These are phyloP conservation scores for Tuber umbilicatum DNA, from an alignment of 495 filamentous ascomycete species.

Conservation along the genomic window DNA sequence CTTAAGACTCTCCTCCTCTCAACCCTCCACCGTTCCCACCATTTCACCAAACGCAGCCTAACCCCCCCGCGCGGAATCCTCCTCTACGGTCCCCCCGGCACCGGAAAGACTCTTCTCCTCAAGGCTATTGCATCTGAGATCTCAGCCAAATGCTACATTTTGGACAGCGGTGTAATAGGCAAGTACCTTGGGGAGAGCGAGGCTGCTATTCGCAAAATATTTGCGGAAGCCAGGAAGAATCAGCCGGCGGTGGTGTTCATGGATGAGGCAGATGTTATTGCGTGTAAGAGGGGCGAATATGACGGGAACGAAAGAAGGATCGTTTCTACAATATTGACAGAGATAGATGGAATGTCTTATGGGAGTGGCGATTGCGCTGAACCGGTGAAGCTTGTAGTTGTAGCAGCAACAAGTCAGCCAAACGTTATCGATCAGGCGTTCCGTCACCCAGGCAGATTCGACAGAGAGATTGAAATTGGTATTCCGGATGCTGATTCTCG, in stretches of 20 bases:
- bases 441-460: constrained; percentile 59
- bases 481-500: constrained; percentile 68
- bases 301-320: constrained; percentile 49
- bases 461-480: constrained; percentile 68
- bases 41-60: constrained; percentile 31
- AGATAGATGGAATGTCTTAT: constrained; percentile 48
- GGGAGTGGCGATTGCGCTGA: constrained; percentile 41
- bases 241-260: constrained; percentile 80
- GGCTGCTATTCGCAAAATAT: constrained; percentile 58
- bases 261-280: constrained; percentile 70
- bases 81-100: constrained; percentile 49
- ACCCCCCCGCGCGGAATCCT: constrained; percentile 40
- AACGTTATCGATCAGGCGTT: constrained; percentile 69
- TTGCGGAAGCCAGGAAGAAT: constrained; percentile 61
- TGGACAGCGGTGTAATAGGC: constrained; percentile 53
- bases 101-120: constrained; percentile 58
- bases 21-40: constrained; percentile 35
- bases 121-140: constrained; percentile 50
- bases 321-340: constrained; percentile 50
- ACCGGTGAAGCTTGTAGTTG: constrained; percentile 55
- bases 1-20: constrained; percentile 37
- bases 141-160: constrained; percentile 44
- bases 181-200: constrained; percentile 76
- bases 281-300: constrained; percentile 51
- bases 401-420: constrained; percentile 65